These are phyloP conservation scores for Trichocladium antarcticum DNA, from an alignment of 495 filamentous ascomycete species.

Conservation along the genomic window DNA sequence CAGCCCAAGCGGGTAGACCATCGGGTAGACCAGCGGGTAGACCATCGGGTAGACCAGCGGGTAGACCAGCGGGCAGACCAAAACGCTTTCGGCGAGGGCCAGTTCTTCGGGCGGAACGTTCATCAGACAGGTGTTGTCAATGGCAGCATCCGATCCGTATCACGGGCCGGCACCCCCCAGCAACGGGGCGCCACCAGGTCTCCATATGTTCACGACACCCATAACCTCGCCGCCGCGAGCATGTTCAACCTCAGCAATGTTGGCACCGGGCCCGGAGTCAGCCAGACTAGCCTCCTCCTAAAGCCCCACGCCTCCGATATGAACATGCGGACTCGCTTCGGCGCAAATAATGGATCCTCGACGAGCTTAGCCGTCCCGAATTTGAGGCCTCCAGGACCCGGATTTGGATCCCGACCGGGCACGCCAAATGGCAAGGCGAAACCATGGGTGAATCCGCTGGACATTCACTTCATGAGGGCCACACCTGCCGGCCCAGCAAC, in stretches of 20 bases:
- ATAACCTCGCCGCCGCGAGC: conserved; percentile 29
- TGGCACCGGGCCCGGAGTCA: conserved; percentile 13
- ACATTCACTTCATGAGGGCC: conserved; percentile 27
- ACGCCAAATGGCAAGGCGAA: conserved; percentile 26
- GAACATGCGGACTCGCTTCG: conserved; percentile 27
- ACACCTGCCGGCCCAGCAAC: conserved; percentile 11
- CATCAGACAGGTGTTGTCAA: conserved; percentile 15
- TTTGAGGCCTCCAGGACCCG: conserved; percentile 7
- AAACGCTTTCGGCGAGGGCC: conserved; percentile 22
- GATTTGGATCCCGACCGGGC: conserved; percentile 19
- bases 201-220: conserved; percentile 24
- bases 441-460: conserved; percentile 33
- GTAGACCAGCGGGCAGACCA: conserved; percentile 26
- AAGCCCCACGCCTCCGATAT: conserved; percentile 29
- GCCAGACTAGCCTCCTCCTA: conserved; percentile 20
- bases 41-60: too few relatives aligned
- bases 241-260: conserved; percentile 25
- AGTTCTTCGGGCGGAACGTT: conserved; percentile 19
- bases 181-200: conserved; percentile 9
- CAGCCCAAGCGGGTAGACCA: conserved; percentile 19
- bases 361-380: conserved; percentile 17
- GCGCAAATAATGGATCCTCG: conserved; percentile 20
- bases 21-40: too few relatives aligned
- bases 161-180: conserved; percentile 25
- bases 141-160: conserved; percentile 24